These are phyloP conservation scores for Ascochyta fabae DNA, from an alignment of 2,329 filamentous ascomycete species.

Conservation along the genomic window DNA sequence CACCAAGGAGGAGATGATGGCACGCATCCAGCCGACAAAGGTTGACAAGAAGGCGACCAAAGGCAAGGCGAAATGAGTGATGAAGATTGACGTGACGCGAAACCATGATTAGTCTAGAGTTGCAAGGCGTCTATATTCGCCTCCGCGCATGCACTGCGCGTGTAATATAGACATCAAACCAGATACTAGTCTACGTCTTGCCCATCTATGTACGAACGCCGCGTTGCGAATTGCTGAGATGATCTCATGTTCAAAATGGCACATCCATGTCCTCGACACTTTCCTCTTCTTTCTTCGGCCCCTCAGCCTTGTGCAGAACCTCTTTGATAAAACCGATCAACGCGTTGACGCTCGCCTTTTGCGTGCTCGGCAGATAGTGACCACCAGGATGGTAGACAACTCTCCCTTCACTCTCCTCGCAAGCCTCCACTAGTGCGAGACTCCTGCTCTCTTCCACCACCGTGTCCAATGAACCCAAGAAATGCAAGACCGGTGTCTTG, in stretches of 20 bases:
- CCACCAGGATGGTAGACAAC: slow-evolving; percentile 82
- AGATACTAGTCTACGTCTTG: slow-evolving; percentile 16
- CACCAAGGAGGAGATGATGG: slow-evolving; percentile 99
- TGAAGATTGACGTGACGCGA: slow-evolving; percentile 13
- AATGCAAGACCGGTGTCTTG: slow-evolving; percentile 78
- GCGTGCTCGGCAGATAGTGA: slow-evolving; percentile 81
- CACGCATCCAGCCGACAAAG: slow-evolving; percentile 78
- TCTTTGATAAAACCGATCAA: slow-evolving; percentile 74
- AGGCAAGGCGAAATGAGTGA: slow-evolving; percentile 41
- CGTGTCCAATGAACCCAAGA: slow-evolving; percentile 82
- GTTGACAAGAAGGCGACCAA: slow-evolving; percentile 51
- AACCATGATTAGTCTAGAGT: slow-evolving; percentile 43
- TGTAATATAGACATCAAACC: slow-evolving; percentile 45
- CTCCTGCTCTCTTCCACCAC: slow-evolving; percentile 83
- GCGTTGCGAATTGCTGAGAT: slow-evolving; percentile 9
- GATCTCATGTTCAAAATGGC: slow-evolving; percentile 59
- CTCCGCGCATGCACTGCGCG: slow-evolving; percentile 40
- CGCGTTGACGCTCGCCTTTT: slow-evolving; percentile 79
- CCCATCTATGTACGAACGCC: slow-evolving; percentile 24
- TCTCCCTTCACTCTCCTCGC: slow-evolving; percentile 58
- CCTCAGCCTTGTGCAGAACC: slow-evolving; percentile 51
- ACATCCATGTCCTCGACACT: slow-evolving; percentile 72
- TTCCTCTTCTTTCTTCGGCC: slow-evolving; percentile 57
- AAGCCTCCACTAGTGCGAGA: slow-evolving; percentile 70
- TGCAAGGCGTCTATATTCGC: slow-evolving; percentile 33